Percentiles rank a stretch among this genome's conserved stretches.
Evolutionary conservation across 257 asterid genomes (phyloP).

Genomic region (Penstemon newberryi): DNA sequence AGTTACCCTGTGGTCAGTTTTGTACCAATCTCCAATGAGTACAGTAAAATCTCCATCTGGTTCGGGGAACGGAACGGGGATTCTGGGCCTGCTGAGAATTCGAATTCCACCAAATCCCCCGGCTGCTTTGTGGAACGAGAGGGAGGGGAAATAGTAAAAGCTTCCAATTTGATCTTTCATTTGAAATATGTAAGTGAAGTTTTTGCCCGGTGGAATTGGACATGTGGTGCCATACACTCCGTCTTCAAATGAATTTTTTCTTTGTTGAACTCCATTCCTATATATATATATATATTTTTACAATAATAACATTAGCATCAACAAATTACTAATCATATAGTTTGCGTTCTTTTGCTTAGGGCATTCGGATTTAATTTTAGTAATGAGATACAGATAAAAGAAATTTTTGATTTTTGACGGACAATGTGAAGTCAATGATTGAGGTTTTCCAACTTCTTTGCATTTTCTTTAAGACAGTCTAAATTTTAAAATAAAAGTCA

Average conservation of each 20-base stretch:
- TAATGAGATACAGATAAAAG: no score
- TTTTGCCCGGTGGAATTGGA: conserved; percentile 71
- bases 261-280: conserved; percentile 69
- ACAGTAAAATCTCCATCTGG: conserved; percentile 56
- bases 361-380: no score
- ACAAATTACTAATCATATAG: no score
- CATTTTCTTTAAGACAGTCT: no score
- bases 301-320: no score
- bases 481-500: no score
- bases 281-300: not conserved
- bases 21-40: conserved; percentile 75
- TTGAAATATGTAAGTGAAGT: conserved; percentile 61
- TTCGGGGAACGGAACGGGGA: conserved; percentile 65
- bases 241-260: conserved; percentile 63
- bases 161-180: conserved; percentile 78
- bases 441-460: no score
- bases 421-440: no score
- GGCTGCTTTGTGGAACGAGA: conserved; percentile 67
- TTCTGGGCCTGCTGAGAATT: conserved; percentile 59
- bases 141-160: conserved; percentile 65
- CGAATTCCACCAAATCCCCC: conserved; percentile 71
- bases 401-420: no score
- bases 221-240: conserved; percentile 72
- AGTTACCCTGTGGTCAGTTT: conserved; percentile 49
- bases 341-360: no score